Conservation (phyloP, 2,329 filamentous ascomycete species). For the Clathrospora elynae region DNA sequence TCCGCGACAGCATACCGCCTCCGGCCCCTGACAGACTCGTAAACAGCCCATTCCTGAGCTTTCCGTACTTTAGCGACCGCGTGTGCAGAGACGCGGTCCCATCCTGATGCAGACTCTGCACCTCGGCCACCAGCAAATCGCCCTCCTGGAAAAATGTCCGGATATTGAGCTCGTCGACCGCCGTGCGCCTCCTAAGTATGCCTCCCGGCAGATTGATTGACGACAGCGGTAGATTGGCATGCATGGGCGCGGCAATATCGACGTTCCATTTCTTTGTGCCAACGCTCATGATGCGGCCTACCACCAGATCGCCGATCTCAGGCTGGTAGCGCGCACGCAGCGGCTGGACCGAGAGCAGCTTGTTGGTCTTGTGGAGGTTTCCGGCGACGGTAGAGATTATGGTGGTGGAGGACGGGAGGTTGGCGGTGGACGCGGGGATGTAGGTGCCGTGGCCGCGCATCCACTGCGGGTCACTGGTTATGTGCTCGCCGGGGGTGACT, state of each 20-base stretch:
- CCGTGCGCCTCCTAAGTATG: constrained; percentile 86
- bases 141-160: constrained; percentile 96
- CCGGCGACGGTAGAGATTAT: constrained; percentile 92
- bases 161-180: constrained; percentile 96
- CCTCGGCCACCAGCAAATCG: constrained; percentile 91
- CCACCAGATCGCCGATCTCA: constrained; percentile 93
- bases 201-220: constrained; percentile 95
- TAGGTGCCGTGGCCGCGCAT: constrained; percentile 98
- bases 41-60: constrained; percentile 91
- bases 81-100: constrained; percentile 89
- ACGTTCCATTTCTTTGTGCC: constrained; percentile 93
- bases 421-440: constrained; percentile 63
- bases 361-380: constrained; percentile 91
- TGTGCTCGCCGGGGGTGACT: constrained; percentile 85
- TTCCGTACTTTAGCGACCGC: constrained; percentile 88
- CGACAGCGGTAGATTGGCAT: constrained; percentile 82
- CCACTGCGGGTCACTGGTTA: constrained; percentile 94
- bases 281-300: constrained; percentile 94
- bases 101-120: constrained; percentile 85
- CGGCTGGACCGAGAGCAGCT: constrained; percentile 88
- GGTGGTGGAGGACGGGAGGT: constrained; percentile 55
- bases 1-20: constrained; percentile 57
- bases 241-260: constrained; percentile 84
- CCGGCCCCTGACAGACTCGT: constrained; percentile 80
- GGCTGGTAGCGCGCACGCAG: constrained; percentile 91